These are phyloP conservation scores for Pelagophyceae sp. DNA, from an alignment of 352 stramenopile species.

Conservation along the genomic window DNA sequence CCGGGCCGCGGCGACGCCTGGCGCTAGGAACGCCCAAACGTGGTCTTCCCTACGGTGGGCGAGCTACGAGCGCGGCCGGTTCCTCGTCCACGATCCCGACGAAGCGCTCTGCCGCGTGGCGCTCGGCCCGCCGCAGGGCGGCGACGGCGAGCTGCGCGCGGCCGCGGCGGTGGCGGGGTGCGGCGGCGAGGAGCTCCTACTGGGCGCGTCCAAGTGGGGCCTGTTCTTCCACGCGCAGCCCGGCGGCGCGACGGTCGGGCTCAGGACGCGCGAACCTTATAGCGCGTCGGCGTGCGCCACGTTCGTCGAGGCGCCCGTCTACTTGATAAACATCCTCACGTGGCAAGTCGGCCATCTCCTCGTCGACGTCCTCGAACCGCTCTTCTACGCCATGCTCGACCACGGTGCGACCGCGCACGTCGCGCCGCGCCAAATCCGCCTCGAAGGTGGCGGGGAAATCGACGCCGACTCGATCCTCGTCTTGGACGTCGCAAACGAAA, in stretches of 20 bases:
- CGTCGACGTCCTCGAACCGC: conserved; percentile 30
- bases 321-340: conserved; percentile 27
- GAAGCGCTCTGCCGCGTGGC: neutral
- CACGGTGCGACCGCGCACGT: too few relatives aligned
- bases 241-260: neutral
- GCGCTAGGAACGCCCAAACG: conserved; percentile 4
- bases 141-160: neutral
- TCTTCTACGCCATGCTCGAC: conserved; percentile 21
- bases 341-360: conserved; percentile 32
- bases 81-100: conserved; percentile 9
- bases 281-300: neutral
- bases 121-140: neutral
- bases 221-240: conserved; percentile 11
- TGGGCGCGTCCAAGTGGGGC: conserved; percentile 18
- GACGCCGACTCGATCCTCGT: conserved; percentile 4
- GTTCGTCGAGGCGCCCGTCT: conserved; percentile 13
- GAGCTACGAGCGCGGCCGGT: neutral
- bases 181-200: neutral
- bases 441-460: neutral
- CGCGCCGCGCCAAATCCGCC: too few relatives aligned
- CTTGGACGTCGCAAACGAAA: conserved; percentile 20
- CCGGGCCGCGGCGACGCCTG: neutral
- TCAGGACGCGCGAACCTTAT: neutral
- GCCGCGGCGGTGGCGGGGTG: neutral
- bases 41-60: neutral